Evolutionary conservation across 768 basidiomycete species (phyloP).

Genomic region (Suillus plorans): DNA sequence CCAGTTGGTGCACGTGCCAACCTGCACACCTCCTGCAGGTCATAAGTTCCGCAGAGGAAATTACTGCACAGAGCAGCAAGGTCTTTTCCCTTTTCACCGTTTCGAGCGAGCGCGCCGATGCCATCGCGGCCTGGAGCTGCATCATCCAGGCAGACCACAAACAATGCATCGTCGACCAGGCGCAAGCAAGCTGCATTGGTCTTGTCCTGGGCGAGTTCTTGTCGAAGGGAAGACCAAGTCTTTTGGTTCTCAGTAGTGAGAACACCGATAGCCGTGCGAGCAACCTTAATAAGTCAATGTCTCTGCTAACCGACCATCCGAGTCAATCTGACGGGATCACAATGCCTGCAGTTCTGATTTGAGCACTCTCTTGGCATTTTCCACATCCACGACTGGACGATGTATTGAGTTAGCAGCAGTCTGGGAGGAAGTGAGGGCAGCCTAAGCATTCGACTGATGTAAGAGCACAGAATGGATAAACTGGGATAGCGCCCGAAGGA

Average conservation of each 20-base stretch:
- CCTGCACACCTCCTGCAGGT: slow-evolving; percentile 82
- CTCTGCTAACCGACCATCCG: slow-evolving; percentile 63
- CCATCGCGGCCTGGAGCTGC: slow-evolving; percentile 38
- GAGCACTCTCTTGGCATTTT: slow-evolving; percentile 63
- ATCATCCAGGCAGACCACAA: slow-evolving; percentile 93
- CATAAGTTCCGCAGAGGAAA: slow-evolving; percentile 92
- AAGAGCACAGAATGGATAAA: too few species aligned
- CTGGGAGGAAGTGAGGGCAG: too few species aligned
- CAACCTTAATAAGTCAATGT: slow-evolving; percentile 70
- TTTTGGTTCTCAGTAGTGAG: slow-evolving; percentile 93
- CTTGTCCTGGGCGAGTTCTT: slow-evolving; percentile 62
- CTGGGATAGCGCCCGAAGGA: too few species aligned
- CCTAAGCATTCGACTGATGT: too few species aligned
- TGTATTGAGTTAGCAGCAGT: too few species aligned
- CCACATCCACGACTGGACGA: slow-evolving; percentile 61
- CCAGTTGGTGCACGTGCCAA: slow-evolving; percentile 93
- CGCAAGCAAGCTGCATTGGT: slow-evolving; percentile 80
- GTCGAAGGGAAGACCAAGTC: slow-evolving; percentile 81
- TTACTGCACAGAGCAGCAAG: slow-evolving; percentile 84
- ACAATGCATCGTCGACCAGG: slow-evolving; percentile 87
- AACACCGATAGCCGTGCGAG: slow-evolving; percentile 84
- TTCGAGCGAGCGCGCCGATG: slow-evolving; percentile 3
- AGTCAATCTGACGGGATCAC: slow-evolving; percentile 67
- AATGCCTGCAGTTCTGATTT: slow-evolving; percentile 75
- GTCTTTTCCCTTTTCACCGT: slow-evolving; percentile 44